A percentile compares a stretch with the other conserved stretches of the same genome.
These are phyloP conservation scores for Begonia loranthoides DNA, from an alignment of 306 rosid genomes.

Conservation along the genomic window DNA sequence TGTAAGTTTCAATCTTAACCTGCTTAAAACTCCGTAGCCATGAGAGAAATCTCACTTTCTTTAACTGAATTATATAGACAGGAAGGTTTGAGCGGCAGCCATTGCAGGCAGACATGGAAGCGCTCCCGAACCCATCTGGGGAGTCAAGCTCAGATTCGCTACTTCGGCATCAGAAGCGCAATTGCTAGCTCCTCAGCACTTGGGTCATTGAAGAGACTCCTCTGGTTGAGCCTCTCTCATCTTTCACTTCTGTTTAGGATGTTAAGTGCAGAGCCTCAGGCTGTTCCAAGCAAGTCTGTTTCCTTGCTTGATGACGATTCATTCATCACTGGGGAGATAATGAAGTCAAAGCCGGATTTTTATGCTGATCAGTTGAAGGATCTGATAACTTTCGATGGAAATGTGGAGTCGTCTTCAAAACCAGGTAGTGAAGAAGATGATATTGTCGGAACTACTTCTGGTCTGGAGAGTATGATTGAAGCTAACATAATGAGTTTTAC, in stretches of 20 bases:
- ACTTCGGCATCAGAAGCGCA: slow-evolving; percentile 58
- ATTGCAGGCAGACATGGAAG: slow-evolving; percentile 46
- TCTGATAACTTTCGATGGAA: slow-evolving; percentile 24
- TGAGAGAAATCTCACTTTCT: slow-evolving; percentile 1
- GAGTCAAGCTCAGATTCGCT: slow-evolving; percentile 41
- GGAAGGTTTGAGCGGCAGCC: slow-evolving; percentile 26
- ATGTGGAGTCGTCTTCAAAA: slow-evolving; percentile 4
- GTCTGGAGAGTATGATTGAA: slow-evolving; percentile 12
- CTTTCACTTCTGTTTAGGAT: slow-evolving; percentile 26
- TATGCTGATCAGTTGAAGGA: slow-evolving; percentile 46
- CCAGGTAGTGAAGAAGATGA: slow-evolving; percentile 8
- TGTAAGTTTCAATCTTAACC: slow-evolving; percentile 3
- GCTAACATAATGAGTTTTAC: slow-evolving; percentile 23
- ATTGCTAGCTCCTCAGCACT: slow-evolving; percentile 27
- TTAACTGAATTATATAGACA: slow-evolving; percentile 42
- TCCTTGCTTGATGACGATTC: slow-evolving; percentile 44
- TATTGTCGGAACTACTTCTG: too few relatives aligned
- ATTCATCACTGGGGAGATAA: slow-evolving; percentile 6
- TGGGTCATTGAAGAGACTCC: slow-evolving; percentile 17
- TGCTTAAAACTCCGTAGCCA: too few relatives aligned
- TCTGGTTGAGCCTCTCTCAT: slow-evolving; percentile 26
- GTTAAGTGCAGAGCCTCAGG: slow-evolving; percentile 8
- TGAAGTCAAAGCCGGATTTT: slow-evolving; percentile 18
- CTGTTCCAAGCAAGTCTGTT: slow-evolving; percentile 20
- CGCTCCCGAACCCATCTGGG: slow-evolving; percentile 47